phyloP scores from a whole-genome alignment of 148 eudicot genomes.

The Pharnaceum exiguum region DNA sequence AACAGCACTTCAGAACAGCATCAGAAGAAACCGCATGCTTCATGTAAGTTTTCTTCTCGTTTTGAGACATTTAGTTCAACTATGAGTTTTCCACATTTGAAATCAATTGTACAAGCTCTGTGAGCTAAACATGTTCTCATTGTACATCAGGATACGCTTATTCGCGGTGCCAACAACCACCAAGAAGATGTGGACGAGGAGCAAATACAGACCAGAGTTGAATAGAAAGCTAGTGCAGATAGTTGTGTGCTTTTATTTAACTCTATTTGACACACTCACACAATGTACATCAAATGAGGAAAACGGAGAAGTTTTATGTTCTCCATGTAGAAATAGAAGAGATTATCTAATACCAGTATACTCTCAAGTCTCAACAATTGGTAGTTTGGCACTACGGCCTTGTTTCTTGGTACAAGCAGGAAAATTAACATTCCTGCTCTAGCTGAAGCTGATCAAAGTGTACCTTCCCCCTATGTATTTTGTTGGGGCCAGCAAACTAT shows the following conservation, averaged over 20 bases:
- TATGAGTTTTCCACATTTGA: background rate
- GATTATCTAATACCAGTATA: background rate
- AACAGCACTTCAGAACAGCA: conserved; percentile 43
- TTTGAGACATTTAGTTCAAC: no score
- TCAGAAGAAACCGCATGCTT: conserved; percentile 33
- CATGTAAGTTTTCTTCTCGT: conserved; percentile 18
- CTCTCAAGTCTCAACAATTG: background rate
- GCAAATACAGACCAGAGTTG: conserved; percentile 7
- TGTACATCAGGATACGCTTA: conserved; percentile 9
- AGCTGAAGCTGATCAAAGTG: no score
- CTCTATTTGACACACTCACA: background rate
- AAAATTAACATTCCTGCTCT: no score
- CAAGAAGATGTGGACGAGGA: conserved; percentile 6
- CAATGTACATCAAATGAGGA: conserved; percentile 13
- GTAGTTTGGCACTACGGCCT: background rate
- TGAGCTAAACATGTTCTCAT: background rate
- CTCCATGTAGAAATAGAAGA: background rate
- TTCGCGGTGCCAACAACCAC: conserved; percentile 4
- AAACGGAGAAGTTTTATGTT: no score
- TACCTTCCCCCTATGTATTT: no score
- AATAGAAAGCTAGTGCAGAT: background rate
- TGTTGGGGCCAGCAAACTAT: no score
- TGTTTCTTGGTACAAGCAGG: no score
- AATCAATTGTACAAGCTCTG: background rate
- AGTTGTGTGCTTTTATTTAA: background rate